Evolutionary conservation across 2,329 filamentous ascomycete genomes (phyloP), one percentile per base, ranked within the genome.

Genomic region (Decorospora gaudefroyi): DNA sequence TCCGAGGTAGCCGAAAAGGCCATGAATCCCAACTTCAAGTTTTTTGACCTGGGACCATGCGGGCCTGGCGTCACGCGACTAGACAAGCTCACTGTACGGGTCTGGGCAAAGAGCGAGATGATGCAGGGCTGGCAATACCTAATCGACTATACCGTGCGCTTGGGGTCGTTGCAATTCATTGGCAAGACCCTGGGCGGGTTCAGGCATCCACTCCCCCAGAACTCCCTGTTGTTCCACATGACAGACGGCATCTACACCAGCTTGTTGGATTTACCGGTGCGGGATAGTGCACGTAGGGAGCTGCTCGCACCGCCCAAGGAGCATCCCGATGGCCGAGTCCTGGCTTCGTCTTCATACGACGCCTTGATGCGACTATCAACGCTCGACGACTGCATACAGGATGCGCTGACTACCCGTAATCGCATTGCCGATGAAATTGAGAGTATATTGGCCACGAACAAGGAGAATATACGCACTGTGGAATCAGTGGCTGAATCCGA

Each of bases 11-110:
- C 85, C 18, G 81, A 87, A 57, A 83, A 84, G 61, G 84, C 88
- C n/a, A 90, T 90, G 72, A 96, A 96, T 68, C 93, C 93, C 52
- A 90, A 87, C 59, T 97, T 96, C 67, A 83, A 83, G 29, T 86
- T 88, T 66, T 95, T 96, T 66, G 86, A 95, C 50, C 78, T 96
- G 4, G 79, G 80, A 16, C 72, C 77, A 4, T 83, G 79, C 51
- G 82, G 80, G 0, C 80, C 87, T 0, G 66, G 72, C 2, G 76
- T 90, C 15, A 86, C 87, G 6, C 81, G 90, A 43, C 74, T 79
- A 3, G 81, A 87, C 36, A 74, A 75, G 11, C 62, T 95, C 15
- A 83, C 76, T 0, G 72, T 96, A 28, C 86, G 83, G 53, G 67
- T 96, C 18, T 97, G 90, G 90, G 82, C 84, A 4, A 80, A 76